A percentile compares a stretch with the other conserved stretches of the same genome.
phyloP scores from a whole-genome alignment of 139 green algal genomes.

The Chlorella sorokiniana region DNA sequence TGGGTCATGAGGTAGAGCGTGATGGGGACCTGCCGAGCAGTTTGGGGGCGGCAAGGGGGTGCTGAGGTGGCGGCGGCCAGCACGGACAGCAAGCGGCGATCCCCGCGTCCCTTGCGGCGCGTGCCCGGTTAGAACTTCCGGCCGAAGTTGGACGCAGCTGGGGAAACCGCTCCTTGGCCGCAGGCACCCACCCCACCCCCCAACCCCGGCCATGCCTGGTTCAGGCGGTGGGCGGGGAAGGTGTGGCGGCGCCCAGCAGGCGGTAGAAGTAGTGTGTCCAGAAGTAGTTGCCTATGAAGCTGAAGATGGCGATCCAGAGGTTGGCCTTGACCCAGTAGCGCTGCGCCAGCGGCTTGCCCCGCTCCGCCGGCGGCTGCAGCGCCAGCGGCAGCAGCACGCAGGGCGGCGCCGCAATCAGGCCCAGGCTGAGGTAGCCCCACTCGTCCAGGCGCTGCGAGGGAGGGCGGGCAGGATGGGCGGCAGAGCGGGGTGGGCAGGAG shows the following conservation, averaged over 20 bases:
- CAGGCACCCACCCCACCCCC: not conserved
- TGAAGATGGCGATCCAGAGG: conserved; percentile 96
- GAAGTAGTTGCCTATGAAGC: conserved; percentile 98
- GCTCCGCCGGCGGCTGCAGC: conserved; percentile 73
- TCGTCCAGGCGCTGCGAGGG: conserved; percentile 55
- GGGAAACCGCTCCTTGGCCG: not conserved
- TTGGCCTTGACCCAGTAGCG: conserved; percentile 97
- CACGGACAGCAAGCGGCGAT: not conserved
- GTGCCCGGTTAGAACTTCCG: no score
- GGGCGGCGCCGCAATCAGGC: conserved; percentile 69
- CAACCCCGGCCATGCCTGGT: conserved; percentile 60
- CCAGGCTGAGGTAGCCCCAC: conserved; percentile 87
- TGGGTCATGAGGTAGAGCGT: conserved; percentile 97
- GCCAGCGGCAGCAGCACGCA: conserved; percentile 81
- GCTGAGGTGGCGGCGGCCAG: not conserved
- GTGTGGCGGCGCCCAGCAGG: conserved; percentile 93
- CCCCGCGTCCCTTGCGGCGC: no score
- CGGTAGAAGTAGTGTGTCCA: conserved; percentile 99
- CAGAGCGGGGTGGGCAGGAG: not conserved
- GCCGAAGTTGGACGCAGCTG: no score
- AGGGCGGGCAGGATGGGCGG: not conserved
- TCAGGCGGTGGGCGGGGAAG: conserved; percentile 82
- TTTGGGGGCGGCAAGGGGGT: not conserved
- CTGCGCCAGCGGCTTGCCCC: conserved; percentile 72
- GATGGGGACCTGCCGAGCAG: conserved; percentile 83